Conservation (phyloP, 192 early-diverging fungal genomes). For the Haplosporangium gracile region DNA sequence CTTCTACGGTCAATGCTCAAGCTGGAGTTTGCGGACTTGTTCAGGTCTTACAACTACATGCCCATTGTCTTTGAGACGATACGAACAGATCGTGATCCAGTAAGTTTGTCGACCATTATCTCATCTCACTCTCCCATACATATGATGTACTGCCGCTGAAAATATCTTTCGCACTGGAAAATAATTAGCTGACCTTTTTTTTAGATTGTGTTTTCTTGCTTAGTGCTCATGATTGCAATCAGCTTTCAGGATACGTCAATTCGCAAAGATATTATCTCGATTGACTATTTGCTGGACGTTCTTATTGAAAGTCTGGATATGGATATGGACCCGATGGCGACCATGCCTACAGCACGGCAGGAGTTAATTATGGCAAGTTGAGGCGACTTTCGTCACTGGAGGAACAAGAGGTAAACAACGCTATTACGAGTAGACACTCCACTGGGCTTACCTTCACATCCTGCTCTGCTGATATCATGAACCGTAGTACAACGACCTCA, state of each 20-base stretch:
- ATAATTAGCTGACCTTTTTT: background rate
- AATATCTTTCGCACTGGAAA: background rate
- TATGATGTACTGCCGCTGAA: too few relatives aligned
- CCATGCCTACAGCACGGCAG: slow-evolving; percentile 30
- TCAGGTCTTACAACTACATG: slow-evolving; percentile 62
- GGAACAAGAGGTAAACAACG: background rate
- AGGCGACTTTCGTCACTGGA: too few relatives aligned
- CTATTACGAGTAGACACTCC: background rate
- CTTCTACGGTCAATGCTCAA: slow-evolving; percentile 63
- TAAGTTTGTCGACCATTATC: slow-evolving; percentile 13
- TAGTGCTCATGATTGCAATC: slow-evolving; percentile 57
- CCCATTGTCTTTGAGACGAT: slow-evolving; percentile 48
- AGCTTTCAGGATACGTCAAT: slow-evolving; percentile 40
- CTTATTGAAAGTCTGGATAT: slow-evolving; percentile 36
- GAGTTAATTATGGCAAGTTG: slow-evolving; percentile 50
- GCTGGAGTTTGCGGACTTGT: slow-evolving; percentile 47
- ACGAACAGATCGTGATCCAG: slow-evolving; percentile 55
- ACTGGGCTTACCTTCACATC: background rate
- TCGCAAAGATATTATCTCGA: slow-evolving; percentile 27
- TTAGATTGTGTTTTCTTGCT: slow-evolving; percentile 54
- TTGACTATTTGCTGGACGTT: slow-evolving; percentile 35
- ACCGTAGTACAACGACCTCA: slow-evolving; percentile 41
- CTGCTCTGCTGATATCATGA: background rate
- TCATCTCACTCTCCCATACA: background rate
- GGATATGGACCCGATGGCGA: slow-evolving; percentile 56